phyloP scores from a whole-genome alignment of 2,329 filamentous ascomycete species.

The Fusarium proliferatum region DNA sequence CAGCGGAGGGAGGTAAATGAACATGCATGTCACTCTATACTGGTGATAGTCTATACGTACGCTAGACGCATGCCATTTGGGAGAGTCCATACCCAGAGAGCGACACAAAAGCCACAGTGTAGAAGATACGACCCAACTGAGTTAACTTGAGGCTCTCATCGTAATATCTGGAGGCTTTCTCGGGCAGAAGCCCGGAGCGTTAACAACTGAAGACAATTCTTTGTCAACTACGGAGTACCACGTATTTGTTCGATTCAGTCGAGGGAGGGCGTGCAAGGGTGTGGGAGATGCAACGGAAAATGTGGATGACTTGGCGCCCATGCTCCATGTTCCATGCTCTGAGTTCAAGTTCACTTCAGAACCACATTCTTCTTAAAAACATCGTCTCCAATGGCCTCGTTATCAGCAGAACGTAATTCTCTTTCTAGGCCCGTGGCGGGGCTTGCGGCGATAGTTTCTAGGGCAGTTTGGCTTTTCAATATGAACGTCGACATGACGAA shows the following conservation, averaged over 20 bases:
- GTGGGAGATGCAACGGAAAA: constrained; percentile 44
- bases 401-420: background rate
- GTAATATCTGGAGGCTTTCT: background rate
- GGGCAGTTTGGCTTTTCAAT: constrained; percentile 1
- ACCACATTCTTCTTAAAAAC: constrained; percentile 22
- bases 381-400: background rate
- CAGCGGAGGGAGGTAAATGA: constrained; percentile 19
- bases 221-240: background rate
- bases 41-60: constrained; percentile 6
- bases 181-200: constrained; percentile 21
- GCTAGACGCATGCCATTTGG: background rate
- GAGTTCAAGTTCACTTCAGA: constrained; percentile 22
- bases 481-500: constrained; percentile 21
- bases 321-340: constrained; percentile 32
- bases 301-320: constrained; percentile 46
- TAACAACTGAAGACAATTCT: constrained; percentile 20
- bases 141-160: constrained; percentile 2
- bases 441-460: background rate
- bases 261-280: constrained; percentile 43
- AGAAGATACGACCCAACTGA: constrained; percentile 3
- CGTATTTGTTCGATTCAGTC: constrained; percentile 26
- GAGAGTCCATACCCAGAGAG: background rate
- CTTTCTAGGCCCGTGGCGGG: background rate
- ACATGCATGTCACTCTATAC: constrained; percentile 18
- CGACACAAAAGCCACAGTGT: constrained; percentile 7